Evolutionary conservation across 2,329 filamentous ascomycete species (phyloP), one percentile per base, ranked within the genome.

Genomic region (Alternaria conjuncta): DNA sequence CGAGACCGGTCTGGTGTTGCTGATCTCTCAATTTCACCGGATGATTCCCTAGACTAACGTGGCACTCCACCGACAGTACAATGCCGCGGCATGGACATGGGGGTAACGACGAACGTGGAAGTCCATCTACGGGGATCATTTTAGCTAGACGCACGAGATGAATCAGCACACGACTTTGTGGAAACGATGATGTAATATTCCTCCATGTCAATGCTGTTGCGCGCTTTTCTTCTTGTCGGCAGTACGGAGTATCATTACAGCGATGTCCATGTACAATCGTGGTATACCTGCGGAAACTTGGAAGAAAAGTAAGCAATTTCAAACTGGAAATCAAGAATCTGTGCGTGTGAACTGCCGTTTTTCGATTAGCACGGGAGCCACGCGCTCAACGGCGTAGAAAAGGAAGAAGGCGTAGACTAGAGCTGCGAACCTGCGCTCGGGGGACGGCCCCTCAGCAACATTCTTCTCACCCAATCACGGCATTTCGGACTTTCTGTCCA

Each of bases 361-460:
- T 44, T 36, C 23, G 15, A 55, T 55, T 60, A 55, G n/a, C 50
- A 23, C 56, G 60, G 64, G 55, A 55, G 28, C 32, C 68, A 49
- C 53, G 55, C 60, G 59, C 59, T 58, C 59, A 69, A 64, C 62
- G 57, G 50, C 43, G 43, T 58, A 23, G 47, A 57, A 61, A 57
- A 61, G 25, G 36, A 53, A 43, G 54, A 36, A 47, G 55, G 49
- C 54, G 54, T 45, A 53, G 30, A 62, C 67, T 72, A 67, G 54
- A 55, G 53, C 67, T 70, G 61, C 70, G 66, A 70, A 68, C 69
- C 62, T 63, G 45, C 64, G 64, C 69, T 68, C 67, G 68, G 55
- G 55, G 44, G 25, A 57, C 56, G 53, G 55, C 49, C 53, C 65
- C 55, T 60, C 57, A 61, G 25, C 45, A 47, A 26, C 51, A 49